Evolutionary conservation across 2,329 filamentous ascomycete genomes (phyloP).

Genomic region (Neofusicoccum ribis): DNA sequence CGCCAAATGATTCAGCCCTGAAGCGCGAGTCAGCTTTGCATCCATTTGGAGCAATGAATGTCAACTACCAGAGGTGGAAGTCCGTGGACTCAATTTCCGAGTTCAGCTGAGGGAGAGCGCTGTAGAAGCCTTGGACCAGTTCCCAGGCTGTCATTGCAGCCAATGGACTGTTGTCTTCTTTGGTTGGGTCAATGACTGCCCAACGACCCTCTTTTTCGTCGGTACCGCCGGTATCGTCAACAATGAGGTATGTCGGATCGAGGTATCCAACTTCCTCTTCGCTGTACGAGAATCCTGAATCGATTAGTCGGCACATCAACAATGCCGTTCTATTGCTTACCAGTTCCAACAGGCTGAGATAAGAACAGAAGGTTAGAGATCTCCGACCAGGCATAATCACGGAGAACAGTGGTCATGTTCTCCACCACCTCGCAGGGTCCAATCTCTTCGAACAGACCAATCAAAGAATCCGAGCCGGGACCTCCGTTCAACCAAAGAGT

Average conservation of each 20-base stretch:
- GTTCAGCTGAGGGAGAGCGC: constrained; percentile 45
- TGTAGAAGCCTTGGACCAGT: constrained; percentile 37
- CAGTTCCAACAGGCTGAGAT: constrained; percentile 37
- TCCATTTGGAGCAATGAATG: no score
- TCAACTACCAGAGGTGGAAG: constrained; percentile 50
- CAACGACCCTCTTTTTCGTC: neutral
- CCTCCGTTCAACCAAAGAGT: constrained; percentile 12
- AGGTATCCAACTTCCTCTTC: constrained; percentile 17
- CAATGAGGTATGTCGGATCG: neutral
- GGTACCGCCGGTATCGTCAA: neutral
- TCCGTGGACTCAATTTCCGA: constrained; percentile 53
- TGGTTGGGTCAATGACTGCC: constrained; percentile 45
- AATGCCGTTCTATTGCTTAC: neutral
- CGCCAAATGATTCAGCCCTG: constrained; percentile 54
- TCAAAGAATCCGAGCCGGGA: neutral
- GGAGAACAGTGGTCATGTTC: constrained; percentile 36
- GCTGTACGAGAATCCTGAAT: constrained; percentile 42
- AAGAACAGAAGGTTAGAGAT: constrained; percentile 41
- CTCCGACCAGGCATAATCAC: constrained; percentile 42
- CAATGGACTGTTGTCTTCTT: constrained; percentile 44
- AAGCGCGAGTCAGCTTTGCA: neutral
- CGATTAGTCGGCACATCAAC: constrained; percentile 38
- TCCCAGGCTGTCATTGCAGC: constrained; percentile 39
- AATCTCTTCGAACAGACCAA: constrained; percentile 29
- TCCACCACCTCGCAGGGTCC: constrained; percentile 49